Evolutionary conservation across 371 early-diverging fungal species (phyloP), one percentile per base, ranked within the genome.

Genomic region (Globomyces sp.): DNA sequence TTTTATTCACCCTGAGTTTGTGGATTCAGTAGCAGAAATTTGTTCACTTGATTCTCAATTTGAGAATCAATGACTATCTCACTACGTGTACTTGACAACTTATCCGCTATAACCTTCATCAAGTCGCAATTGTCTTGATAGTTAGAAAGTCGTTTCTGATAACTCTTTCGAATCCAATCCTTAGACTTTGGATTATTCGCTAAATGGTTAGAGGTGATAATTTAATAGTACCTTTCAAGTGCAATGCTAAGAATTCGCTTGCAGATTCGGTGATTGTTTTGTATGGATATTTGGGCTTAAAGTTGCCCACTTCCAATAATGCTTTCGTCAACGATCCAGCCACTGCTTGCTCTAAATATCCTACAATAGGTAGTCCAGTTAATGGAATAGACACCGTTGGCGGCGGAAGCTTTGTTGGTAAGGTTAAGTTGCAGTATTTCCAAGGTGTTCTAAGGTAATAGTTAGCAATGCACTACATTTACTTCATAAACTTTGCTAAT

Each of bases 351-450:
- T 83, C 84, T 41, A 83, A 57, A 49, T 79, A 83, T 2, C 80
- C 80, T 5, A 77, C 64, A 13, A 80, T 37, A 2, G 84, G 84
- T 9, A 83, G 65, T 2, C 64, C 47, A 1, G 65, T 51, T 2
- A 80, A 55, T 11, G 65, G 61, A 41, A 83, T 74, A 4, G 71
- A 70, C 1, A 71, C 70, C 9, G 60, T 36, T 47, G 65, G 72
- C 34, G 81, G 84, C 4, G 84, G 84, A 10, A 81, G 72, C 58
- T 80, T 80, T 37, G 55, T 63, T 3, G 84, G 84, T 2, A 80
- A 68, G 10, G 58, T 63, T 10, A 76, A 63, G 42, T 68, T 53
- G 4, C 63, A 57, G 58, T 61, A 83, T 2, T 49, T 47, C 80
- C 80, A 80, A 3, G 84, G 84, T 5, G 68, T 80, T 55, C 74